These are phyloP conservation scores for Fusarium sp. DNA, from an alignment of 2,329 filamentous ascomycete species.

Conservation along the genomic window DNA sequence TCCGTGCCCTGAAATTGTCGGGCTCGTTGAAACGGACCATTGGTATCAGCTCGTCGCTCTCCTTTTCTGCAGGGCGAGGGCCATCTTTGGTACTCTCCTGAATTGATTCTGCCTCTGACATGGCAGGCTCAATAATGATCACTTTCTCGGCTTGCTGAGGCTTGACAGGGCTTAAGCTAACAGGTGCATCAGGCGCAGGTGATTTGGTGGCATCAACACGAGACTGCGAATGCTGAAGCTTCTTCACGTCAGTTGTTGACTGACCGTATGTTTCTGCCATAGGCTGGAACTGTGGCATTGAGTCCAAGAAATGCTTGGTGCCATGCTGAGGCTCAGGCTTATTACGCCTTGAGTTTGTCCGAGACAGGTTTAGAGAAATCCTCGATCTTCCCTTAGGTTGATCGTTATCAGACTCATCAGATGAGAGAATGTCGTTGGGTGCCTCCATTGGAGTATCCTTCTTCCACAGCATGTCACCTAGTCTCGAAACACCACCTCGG, in stretches of 20 bases:
- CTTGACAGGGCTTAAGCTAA: slow-evolving; percentile 57
- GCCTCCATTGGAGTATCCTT: slow-evolving; percentile 59
- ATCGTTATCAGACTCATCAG: slow-evolving; percentile 65
- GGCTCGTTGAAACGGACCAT: slow-evolving; percentile 46
- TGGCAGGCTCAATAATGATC: slow-evolving; percentile 51
- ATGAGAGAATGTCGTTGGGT: slow-evolving; percentile 57
- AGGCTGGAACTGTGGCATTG: slow-evolving; percentile 65
- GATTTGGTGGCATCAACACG: slow-evolving; percentile 65
- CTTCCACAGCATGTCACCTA: slow-evolving; percentile 70
- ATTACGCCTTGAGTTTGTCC: slow-evolving; percentile 51
- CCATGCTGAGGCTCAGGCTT: slow-evolving; percentile 51
- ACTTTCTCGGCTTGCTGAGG: slow-evolving; percentile 45
- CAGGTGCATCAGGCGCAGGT: slow-evolving; percentile 62
- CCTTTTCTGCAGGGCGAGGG: slow-evolving; percentile 53
- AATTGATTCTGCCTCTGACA: slow-evolving; percentile 57
- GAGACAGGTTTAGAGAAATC: slow-evolving; percentile 54
- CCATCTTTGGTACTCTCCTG: slow-evolving; percentile 49
- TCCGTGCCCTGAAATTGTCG: slow-evolving; percentile 52
- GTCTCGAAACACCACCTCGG: slow-evolving; percentile 67
- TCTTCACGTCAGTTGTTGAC: slow-evolving; percentile 27
- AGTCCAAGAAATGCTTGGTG: slow-evolving; percentile 63
- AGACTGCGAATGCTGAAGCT: slow-evolving; percentile 54
- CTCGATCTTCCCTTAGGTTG: slow-evolving; percentile 56
- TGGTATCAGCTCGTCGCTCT: slow-evolving; percentile 52
- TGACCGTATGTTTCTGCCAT: slow-evolving; percentile 48